Evolutionary conservation across 139 green algal genomes (phyloP).

Genomic region (Chlorella sp.): DNA sequence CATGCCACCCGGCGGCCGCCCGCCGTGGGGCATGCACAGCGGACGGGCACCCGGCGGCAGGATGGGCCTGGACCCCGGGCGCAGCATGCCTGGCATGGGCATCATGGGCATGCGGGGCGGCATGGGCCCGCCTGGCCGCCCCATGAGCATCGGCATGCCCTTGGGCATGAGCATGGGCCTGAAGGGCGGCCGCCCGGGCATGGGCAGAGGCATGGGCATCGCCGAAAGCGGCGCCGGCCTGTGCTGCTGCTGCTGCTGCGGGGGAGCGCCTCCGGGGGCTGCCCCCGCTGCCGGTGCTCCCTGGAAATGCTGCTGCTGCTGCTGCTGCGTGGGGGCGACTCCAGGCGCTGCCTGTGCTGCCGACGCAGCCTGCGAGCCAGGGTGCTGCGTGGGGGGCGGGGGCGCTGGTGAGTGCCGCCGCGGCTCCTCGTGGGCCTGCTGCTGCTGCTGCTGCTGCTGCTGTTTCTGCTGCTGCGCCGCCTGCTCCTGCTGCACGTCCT

Average conservation of each 20-base stretch:
- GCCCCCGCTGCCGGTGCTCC: neutral
- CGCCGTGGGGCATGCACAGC: neutral
- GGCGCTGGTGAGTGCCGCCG: neutral
- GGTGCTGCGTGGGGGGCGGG: neutral
- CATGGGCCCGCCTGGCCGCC: neutral
- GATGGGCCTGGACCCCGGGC: neutral
- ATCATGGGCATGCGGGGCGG: neutral
- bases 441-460: conserved; percentile 1
- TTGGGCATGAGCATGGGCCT: neutral
- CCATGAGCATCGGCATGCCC: neutral
- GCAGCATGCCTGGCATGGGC: neutral
- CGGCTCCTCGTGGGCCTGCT: neutral
- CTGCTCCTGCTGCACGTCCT: neutral
- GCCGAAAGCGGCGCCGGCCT: neutral
- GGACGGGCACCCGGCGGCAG: neutral
- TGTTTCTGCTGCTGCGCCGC: neutral
- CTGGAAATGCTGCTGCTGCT: neutral
- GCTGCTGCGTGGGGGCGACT: neutral
- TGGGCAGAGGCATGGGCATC: neutral
- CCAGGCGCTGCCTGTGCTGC: neutral
- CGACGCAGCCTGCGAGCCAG: neutral
- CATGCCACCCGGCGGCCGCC: neutral
- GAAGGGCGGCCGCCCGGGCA: neutral
- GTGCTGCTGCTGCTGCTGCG: neutral
- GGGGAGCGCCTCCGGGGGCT: no score